phyloP scores from a whole-genome alignment of 2,329 filamentous ascomycete genomes.

The Colletotrichum chrysophilum region DNA sequence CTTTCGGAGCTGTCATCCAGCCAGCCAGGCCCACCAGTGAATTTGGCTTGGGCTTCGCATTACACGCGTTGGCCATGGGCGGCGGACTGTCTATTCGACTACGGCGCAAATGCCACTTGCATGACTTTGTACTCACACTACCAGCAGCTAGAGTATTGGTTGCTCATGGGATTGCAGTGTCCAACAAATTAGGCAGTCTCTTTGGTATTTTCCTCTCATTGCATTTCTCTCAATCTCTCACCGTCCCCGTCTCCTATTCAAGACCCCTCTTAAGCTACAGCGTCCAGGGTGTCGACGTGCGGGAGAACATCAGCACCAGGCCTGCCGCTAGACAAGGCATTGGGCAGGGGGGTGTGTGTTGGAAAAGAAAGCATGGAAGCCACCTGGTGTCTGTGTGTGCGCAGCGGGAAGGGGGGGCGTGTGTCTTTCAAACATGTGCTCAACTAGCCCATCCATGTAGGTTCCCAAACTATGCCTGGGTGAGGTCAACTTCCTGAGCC shows the following conservation, averaged over 20 bases:
- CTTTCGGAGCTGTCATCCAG: conserved; percentile 9
- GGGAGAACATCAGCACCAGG: conserved; percentile 18
- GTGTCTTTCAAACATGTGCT: conserved; percentile 22
- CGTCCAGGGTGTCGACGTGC: conserved; percentile 6
- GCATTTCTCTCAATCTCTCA: neutral
- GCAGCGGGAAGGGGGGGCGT: conserved; percentile 2
- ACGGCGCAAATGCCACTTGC: conserved; percentile 36
- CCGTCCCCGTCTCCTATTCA: neutral
- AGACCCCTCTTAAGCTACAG: conserved; percentile 6
- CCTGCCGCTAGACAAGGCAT: conserved; percentile 10
- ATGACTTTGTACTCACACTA: conserved; percentile 50
- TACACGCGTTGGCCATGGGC: conserved; percentile 32
- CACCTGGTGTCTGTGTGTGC: conserved; percentile 19
- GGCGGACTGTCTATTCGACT: conserved; percentile 19
- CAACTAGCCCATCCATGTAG: conserved; percentile 17
- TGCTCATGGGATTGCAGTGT: conserved; percentile 33
- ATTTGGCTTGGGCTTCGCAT: conserved; percentile 8
- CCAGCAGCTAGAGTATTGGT: conserved; percentile 34
- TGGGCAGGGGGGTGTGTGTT: neutral
- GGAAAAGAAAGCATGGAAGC: conserved; percentile 22
- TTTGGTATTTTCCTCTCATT: conserved; percentile 1
- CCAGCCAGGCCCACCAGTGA: conserved; percentile 7
- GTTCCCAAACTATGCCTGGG: conserved; percentile 20
- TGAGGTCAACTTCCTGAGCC: conserved; percentile 19
- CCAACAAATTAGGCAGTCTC: conserved; percentile 28